A percentile compares a stretch with the other conserved stretches of the same genome.
These are phyloP conservation scores for Mycena pura DNA, from an alignment of 768 basidiomycete species.

Conservation along the genomic window DNA sequence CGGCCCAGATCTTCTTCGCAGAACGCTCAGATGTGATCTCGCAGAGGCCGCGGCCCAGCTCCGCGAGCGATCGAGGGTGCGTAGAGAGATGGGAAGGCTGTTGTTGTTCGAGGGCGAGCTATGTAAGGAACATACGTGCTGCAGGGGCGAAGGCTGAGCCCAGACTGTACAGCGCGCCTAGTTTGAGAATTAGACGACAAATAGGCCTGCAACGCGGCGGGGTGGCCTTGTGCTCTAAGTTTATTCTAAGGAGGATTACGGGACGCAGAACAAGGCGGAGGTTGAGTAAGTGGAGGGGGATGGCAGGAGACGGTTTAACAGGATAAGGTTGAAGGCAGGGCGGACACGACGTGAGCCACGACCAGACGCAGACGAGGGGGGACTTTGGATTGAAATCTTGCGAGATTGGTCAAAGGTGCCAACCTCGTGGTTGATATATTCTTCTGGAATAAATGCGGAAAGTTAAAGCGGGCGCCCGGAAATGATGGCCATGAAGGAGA, in stretches of 20 bases:
- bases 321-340: no score
- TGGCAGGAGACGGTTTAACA: no score
- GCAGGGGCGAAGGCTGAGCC: neutral
- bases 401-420: conserved; percentile 18
- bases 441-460: conserved; percentile 13
- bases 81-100: neutral
- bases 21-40: neutral
- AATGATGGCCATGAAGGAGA: neutral
- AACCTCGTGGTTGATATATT: neutral
- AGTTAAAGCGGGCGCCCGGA: neutral
- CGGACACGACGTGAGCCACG: no score
- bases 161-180: neutral
- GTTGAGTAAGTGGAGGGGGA: conserved; percentile 6
- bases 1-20: neutral
- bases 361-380: no score
- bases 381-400: conserved; percentile 16
- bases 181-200: neutral
- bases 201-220: conserved; percentile 3
- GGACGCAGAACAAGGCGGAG: neutral
- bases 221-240: neutral
- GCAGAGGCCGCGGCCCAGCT: neutral
- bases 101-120: neutral
- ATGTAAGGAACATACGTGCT: conserved; percentile 15
- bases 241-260: conserved; percentile 17
- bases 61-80: conserved; percentile 2